A percentile compares a stretch with the other conserved stretches of the same genome.
Conservation (phyloP, 192 early-diverging fungal genomes). For the Dimargaris xerosporica region DNA sequence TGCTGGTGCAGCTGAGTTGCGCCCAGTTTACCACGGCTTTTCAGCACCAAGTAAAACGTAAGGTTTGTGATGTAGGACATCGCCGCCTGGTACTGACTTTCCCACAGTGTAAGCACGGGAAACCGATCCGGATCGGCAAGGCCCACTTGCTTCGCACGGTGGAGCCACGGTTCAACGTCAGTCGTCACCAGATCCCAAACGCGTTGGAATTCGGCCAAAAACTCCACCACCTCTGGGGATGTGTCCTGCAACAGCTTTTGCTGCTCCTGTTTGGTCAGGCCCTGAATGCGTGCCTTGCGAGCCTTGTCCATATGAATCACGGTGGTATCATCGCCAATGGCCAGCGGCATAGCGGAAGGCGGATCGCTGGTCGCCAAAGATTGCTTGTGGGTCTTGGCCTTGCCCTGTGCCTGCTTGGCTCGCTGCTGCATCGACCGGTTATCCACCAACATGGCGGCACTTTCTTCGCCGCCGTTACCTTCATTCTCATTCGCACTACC, state of each 20-base stretch:
- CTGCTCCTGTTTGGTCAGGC: slow-evolving; percentile 41
- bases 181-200: slow-evolving; percentile 18
- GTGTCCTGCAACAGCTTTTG: slow-evolving; percentile 49
- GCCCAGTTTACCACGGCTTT: slow-evolving; percentile 34
- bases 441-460: slow-evolving; percentile 5
- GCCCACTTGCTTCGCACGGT: slow-evolving; percentile 16
- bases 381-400: slow-evolving; percentile 11
- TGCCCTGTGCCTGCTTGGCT: not conserved
- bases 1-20: slow-evolving; percentile 48
- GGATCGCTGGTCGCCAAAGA: not conserved
- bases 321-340: slow-evolving; percentile 9
- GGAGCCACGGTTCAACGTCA: slow-evolving; percentile 19
- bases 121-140: slow-evolving; percentile 19
- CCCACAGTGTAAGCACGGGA: slow-evolving; percentile 29
- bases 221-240: slow-evolving; percentile 55
- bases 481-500: slow-evolving; percentile 1
- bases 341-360: not conserved
- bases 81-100: slow-evolving; percentile 31
- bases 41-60: slow-evolving; percentile 67
- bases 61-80: slow-evolving; percentile 79
- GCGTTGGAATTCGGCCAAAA: slow-evolving; percentile 45
- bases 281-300: slow-evolving; percentile 24
- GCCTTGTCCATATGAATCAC: slow-evolving; percentile 20
- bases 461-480: too few species aligned
- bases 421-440: slow-evolving; percentile 13